A percentile compares a stretch with the other conserved stretches of the same genome.
These are phyloP conservation scores for Linaria vulgaris DNA, from an alignment of 257 asterid species.

Conservation along the genomic window DNA sequence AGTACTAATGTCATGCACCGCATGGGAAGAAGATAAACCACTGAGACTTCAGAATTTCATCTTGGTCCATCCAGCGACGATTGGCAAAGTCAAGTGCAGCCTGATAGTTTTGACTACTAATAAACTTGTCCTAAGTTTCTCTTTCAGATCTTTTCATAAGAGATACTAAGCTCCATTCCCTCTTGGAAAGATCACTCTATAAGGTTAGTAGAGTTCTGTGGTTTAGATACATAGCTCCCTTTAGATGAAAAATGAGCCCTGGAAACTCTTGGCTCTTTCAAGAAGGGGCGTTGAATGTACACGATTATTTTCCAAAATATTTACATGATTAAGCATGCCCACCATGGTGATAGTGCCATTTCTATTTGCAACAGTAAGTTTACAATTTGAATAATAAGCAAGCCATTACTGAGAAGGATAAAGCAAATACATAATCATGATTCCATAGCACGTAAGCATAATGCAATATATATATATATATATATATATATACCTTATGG, in stretches of 20 bases:
- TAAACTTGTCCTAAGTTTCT: constrained; percentile 71
- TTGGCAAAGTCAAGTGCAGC: constrained; percentile 79
- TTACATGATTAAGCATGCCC: constrained; percentile 47
- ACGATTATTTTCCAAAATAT: constrained; percentile 46
- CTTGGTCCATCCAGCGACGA: constrained; percentile 81
- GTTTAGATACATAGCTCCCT: constrained; percentile 39
- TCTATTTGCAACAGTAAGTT: constrained; percentile 60
- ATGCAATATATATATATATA: too few relatives aligned
- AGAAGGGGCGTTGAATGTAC: constrained; percentile 67
- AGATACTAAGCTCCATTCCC: constrained; percentile 73
- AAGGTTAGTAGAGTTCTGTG: constrained; percentile 34
- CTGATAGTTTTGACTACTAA: constrained; percentile 59
- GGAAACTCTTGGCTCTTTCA: constrained; percentile 60
- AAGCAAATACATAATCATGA: too few relatives aligned
- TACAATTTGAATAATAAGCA: constrained; percentile 87
- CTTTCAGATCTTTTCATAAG: constrained; percentile 63
- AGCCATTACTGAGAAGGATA: too few relatives aligned
- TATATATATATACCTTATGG: too few relatives aligned
- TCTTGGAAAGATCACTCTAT: constrained; percentile 43
- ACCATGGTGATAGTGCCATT: constrained; percentile 62
- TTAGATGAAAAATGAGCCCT: constrained; percentile 60
- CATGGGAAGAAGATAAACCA: constrained; percentile 84
- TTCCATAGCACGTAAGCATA: too few relatives aligned
- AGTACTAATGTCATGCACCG: constrained; percentile 65
- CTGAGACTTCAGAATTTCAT: constrained; percentile 78